Base-by-base conservation (phyloP, 2,329 filamentous ascomycete species). In the Epichloe baconii region DNA sequence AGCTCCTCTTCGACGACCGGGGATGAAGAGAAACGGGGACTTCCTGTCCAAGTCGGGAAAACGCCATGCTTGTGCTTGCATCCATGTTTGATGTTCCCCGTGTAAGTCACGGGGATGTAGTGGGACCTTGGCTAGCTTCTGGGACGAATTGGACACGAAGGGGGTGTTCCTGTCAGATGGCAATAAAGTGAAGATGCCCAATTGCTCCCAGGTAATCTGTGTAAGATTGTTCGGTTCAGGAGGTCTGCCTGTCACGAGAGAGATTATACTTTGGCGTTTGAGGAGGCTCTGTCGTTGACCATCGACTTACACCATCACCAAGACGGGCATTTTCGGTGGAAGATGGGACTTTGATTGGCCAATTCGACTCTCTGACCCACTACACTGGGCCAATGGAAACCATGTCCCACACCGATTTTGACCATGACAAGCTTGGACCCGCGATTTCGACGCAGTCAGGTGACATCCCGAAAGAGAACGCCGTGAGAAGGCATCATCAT, bases 31-130 rank as follows among this genome's bases (percentile, higher is more conserved):
- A 61, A 60, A 62, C 64, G 63, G 59, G 59, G 64, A 59, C 64
- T 62, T 66, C 64, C 61, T 62, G 63, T 55, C 62, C 62, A 61
- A 64, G 62, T 58, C 60, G 61, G 61, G 57, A 59, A 55, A 62
- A 62, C 62, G 59, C 58, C 62, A 64, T 64, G 61, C 57, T 51
- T 57, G 53, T 59, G 60, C 57, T 51, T 56, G 54, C 59, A 66
- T 64, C 63, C 66, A 68, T 68, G 62, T 64, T 67, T 66, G 66
- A 64, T 54, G 44, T 50, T 35, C 62, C 64, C 60, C 61, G 65
- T 68, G 61, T 68, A 68, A 67, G 67, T 68, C 67, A 68, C 64
- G 64, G 61, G 61, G 40, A 64, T 62, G 62, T 67, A 65, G 67
- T 69, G 67, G 67, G 68, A 69, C 67, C 66, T 67, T 65, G 50